phyloP scores from a whole-genome alignment of 192 early-diverging fungal genomes.

The Coemansia sp. region DNA sequence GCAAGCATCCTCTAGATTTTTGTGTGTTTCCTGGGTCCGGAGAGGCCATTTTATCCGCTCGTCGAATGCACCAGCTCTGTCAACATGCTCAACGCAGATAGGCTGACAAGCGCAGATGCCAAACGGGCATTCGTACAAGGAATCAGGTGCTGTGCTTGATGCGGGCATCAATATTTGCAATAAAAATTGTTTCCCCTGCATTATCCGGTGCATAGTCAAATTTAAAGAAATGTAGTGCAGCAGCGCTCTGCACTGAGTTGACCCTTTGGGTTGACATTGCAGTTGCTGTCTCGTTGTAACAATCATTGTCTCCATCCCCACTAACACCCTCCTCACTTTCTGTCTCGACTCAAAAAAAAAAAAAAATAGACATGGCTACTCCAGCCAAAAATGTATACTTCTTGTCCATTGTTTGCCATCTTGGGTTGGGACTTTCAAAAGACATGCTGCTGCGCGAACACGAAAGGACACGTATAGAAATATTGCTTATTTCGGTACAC shows the following conservation, averaged over 20 bases:
- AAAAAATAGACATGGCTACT: background rate
- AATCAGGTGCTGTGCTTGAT: background rate
- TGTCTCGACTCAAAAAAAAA: background rate
- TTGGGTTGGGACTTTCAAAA: too few species aligned
- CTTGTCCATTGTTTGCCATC: background rate
- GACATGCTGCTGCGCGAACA: too few species aligned
- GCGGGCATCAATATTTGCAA: background rate
- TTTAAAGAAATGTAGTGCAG: background rate
- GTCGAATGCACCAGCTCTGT: background rate
- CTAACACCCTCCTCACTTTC: background rate
- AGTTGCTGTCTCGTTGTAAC: background rate
- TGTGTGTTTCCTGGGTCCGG: constrained; percentile 2
- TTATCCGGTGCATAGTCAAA: background rate
- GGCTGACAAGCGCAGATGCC: background rate
- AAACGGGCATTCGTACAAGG: background rate
- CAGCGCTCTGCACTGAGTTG: background rate
- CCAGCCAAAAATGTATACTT: background rate
- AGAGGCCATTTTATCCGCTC: background rate
- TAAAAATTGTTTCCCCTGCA: background rate
- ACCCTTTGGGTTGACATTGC: background rate
- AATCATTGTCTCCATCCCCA: background rate
- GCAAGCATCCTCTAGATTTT: background rate
- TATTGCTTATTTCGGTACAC: too few species aligned
- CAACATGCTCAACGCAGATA: background rate
- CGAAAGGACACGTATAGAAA: too few species aligned